Base-by-base conservation (phyloP, 2,329 filamentous ascomycete genomes). In the Fusarium paranaense region DNA sequence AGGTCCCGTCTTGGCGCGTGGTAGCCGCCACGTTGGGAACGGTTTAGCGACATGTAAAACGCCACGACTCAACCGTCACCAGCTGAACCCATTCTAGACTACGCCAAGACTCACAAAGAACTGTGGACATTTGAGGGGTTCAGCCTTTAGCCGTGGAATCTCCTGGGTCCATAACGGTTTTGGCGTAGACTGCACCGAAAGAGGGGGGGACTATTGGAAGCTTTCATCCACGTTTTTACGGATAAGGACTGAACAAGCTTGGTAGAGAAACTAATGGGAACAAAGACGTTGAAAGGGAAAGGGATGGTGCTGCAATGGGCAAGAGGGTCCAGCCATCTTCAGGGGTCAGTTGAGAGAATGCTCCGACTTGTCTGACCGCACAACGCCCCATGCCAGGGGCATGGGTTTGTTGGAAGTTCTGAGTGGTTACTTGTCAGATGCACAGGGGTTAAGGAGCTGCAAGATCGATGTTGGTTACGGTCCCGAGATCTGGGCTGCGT, bases 11-110 rank as follows among this genome's bases (percentile, higher is more conserved):
- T 63, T 57, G 38, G 61, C 47, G 61, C 11, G 14, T 10, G 14
- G 61, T 25, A 42, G 33, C 45, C n/a, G 61, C 20, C 71, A 54
- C 37, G 58, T 45, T 70, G 33, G 56, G 22, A 63, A 42, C 40
- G n/a, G 52, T 64, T 60, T 74, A 62, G 68, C 25, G 3, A 66
- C 38, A 66, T 38, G 33, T 66, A 62, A 56, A 27, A 74, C 72
- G 72, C 71, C 72, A 74, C 72, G 11, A 20, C 40, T 56, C 47
- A 72, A 66, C n/a, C 32, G 58, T 56, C 68, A 66, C 54, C 30
- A 45, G 35, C 58, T 64, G 42, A 58, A 59, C 11, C 14, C 22
- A 59, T 69, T 74, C 72, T 66, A 72, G 72, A 66, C 50, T n/a
- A 4, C 56, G 35, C 64, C 47, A 71, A 37, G 59, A 32, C 11